Evolutionary conservation across 2,329 filamentous ascomycete genomes (phyloP).

Genomic region (Diplodia intermedia): DNA sequence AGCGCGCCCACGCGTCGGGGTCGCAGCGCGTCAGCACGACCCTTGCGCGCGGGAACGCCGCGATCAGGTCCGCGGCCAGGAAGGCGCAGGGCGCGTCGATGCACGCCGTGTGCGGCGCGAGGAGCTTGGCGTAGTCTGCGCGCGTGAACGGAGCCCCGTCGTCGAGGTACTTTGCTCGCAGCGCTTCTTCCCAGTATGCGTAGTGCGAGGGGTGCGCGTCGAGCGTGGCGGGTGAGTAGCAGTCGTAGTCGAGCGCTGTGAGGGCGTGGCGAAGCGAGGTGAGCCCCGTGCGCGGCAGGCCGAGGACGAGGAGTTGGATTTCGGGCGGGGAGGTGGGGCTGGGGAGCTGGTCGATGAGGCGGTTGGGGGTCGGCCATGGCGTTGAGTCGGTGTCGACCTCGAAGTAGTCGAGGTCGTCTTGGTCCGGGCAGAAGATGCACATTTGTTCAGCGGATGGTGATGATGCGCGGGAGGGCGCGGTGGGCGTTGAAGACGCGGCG

Average conservation of each 20-base stretch:
- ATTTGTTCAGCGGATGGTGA: background rate
- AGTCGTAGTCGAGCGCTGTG: background rate
- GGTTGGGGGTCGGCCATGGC: no score
- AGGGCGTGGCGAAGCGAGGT: background rate
- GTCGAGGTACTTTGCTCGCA: background rate
- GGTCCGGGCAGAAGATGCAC: conserved; percentile 19
- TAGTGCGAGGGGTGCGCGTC: background rate
- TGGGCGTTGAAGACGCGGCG: background rate
- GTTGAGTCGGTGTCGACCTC: no score
- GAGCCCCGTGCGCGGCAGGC: background rate
- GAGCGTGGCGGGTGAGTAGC: background rate
- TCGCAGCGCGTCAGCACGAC: conserved; percentile 35
- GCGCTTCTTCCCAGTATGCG: background rate
- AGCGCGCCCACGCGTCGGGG: conserved; percentile 18
- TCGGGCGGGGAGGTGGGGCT: background rate
- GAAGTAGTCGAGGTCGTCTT: conserved; percentile 7
- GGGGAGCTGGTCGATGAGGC: no score
- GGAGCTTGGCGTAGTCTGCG: background rate
- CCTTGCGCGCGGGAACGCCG: conserved; percentile 36
- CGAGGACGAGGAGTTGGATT: background rate
- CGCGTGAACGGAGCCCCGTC: background rate
- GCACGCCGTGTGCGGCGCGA: background rate
- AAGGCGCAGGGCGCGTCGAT: background rate
- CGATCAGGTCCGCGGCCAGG: background rate
- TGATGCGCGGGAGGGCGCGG: conserved; percentile 1